These are phyloP conservation scores for Colletotrichum sp. DNA, from an alignment of 2,329 filamentous ascomycete genomes.

Conservation along the genomic window DNA sequence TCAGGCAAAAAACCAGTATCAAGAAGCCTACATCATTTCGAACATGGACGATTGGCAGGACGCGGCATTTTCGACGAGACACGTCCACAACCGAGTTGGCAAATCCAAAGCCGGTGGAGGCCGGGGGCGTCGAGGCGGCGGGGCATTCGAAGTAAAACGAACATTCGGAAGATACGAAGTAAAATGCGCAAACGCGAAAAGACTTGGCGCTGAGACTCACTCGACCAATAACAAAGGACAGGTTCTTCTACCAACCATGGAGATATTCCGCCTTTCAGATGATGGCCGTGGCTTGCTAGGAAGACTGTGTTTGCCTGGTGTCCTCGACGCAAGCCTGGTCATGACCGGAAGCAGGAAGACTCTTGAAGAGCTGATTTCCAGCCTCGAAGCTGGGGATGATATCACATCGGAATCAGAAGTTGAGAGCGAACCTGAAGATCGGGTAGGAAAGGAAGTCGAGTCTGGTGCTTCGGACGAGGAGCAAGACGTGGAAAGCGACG, in stretches of 20 bases:
- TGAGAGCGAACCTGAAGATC: background rate
- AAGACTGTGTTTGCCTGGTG: background rate
- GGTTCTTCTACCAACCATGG: background rate
- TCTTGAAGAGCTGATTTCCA: background rate
- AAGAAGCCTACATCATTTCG: background rate
- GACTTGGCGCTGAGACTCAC: rapidly evolving
- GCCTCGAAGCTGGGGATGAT: background rate
- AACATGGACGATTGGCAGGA: constrained; percentile 16
- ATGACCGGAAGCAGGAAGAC: constrained; percentile 5
- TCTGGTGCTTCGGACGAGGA: background rate
- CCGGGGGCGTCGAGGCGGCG: background rate
- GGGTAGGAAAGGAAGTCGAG: background rate
- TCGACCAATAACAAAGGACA: background rate
- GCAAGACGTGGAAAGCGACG: background rate
- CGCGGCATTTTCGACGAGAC: background rate
- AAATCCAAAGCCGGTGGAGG: background rate
- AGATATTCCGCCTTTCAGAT: constrained; percentile 6
- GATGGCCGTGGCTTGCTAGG: background rate
- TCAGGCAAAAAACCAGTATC: background rate
- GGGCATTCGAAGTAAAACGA: constrained; percentile 6
- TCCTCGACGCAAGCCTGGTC: background rate
- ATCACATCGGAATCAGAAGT: background rate
- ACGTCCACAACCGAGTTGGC: constrained; percentile 3
- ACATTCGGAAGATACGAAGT: constrained; percentile 3
- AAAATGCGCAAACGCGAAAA: background rate